Percentiles rank a stretch among this genome's conserved stretches.
These are phyloP conservation scores for Aspergillus sclerotioniger DNA, from an alignment of 495 filamentous ascomycete species.

Conservation along the genomic window DNA sequence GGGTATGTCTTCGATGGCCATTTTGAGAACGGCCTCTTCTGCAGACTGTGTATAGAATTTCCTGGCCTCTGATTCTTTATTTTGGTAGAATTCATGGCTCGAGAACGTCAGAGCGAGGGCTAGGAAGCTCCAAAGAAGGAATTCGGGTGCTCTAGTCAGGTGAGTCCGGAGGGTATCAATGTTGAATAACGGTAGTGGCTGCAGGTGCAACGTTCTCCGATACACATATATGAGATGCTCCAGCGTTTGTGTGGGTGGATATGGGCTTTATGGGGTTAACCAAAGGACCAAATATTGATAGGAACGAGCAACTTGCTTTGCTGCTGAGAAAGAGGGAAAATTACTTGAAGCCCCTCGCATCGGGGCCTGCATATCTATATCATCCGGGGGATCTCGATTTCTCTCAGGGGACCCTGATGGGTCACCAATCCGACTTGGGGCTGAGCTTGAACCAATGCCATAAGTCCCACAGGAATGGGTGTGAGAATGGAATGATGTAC, in stretches of 20 bases:
- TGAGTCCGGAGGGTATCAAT: neutral
- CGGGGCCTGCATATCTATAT: neutral
- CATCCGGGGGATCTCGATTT: neutral
- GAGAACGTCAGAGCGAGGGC: slow-evolving; percentile 5
- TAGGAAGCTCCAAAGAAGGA: slow-evolving; percentile 8
- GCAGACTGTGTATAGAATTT: slow-evolving; percentile 11
- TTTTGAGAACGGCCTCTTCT: neutral
- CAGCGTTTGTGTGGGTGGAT: slow-evolving; percentile 1
- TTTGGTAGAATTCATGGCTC: neutral
- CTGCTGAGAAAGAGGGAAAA: neutral
- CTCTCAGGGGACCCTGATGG: neutral
- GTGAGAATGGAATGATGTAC: neutral
- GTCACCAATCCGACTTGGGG: neutral
- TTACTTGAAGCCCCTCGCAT: neutral
- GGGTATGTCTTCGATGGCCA: slow-evolving; percentile 3
- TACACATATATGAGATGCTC: slow-evolving; percentile 3
- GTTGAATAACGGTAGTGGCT: slow-evolving; percentile 11
- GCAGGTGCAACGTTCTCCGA: slow-evolving; percentile 1
- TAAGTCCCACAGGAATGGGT: neutral
- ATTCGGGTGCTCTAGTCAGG: neutral
- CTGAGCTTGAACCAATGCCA: too few species aligned
- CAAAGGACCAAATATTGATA: neutral
- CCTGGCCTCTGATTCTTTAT: neutral
- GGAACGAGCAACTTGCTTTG: neutral
- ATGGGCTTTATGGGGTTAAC: neutral